phyloP scores from a whole-genome alignment of 2,329 filamentous ascomycete genomes.

The Trichophyton schoenleinii region DNA sequence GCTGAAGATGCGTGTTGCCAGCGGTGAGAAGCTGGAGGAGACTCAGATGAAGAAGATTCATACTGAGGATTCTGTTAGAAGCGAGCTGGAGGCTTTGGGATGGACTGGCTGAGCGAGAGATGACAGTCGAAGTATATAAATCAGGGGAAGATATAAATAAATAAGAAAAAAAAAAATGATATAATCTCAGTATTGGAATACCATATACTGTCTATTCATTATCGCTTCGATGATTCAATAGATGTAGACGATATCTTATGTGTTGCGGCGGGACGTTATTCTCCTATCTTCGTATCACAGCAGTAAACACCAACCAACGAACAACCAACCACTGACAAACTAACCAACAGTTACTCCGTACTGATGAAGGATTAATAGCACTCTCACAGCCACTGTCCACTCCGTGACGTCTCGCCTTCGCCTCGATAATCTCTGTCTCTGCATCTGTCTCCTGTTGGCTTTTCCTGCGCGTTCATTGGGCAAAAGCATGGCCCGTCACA shows the following conservation, averaged over 20 bases:
- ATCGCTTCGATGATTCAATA: background rate
- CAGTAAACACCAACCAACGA: background rate
- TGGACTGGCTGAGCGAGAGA: constrained; percentile 24
- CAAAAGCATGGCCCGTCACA: background rate
- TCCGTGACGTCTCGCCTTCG: background rate
- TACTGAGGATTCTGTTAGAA: constrained; percentile 71
- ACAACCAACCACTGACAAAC: background rate
- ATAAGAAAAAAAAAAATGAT: background rate
- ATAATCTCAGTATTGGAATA: background rate
- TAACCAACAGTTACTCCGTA: background rate
- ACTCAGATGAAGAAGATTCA: constrained; percentile 98
- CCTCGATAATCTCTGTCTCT: background rate
- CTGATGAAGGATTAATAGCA: background rate
- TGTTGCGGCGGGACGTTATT: too few species aligned
- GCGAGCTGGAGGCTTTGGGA: constrained; percentile 60
- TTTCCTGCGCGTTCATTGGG: background rate
- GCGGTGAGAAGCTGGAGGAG: constrained; percentile 92
- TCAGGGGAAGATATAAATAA: background rate
- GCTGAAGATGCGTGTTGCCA: constrained; percentile 88
- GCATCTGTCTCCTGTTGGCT: background rate
- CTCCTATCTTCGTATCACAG: too few species aligned
- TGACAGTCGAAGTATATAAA: background rate
- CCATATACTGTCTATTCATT: background rate
- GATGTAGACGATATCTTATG: background rate
- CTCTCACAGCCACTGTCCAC: background rate